Evolutionary conservation across 2,329 filamentous ascomycete genomes (phyloP), one percentile per base, ranked within the genome.

Genomic region (Aspergillus viridinutans): DNA sequence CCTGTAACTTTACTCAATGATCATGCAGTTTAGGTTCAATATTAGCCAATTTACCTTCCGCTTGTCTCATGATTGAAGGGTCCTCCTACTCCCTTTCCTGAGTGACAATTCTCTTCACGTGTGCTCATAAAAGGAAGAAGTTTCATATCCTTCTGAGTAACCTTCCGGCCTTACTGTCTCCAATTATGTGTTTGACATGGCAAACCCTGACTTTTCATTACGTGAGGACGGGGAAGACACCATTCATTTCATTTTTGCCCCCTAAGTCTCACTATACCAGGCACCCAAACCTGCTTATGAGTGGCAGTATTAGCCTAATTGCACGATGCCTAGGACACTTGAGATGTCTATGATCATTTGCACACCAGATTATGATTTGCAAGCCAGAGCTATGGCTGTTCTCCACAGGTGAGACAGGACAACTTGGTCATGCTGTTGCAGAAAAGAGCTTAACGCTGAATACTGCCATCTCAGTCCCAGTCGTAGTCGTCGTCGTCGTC

Each of bases 401-500:
- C n/a, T 45, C 42, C 42, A 23, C 8, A 3, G 10, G 10, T 10
- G n/a, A 21, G 21, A 45, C 2, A 45, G 42, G 20, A 5, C n/a
- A 21, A 17, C 42, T 12, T 6, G 9, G n/a, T 23, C 48, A 10
- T 21, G 29, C 26, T 20, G 32, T 50, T 32, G n/a, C 23, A 14
- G 25, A 26, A 25, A n/a, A n/a, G 32, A 38, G 32, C 32, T 38
- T 38, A 6, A 38, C 3, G 32, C 2, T 17, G 32, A 17, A 17
- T 38, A 38, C 20, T 47, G 23, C 6, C 23, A 32, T 28, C 43
- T 76, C 69, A 80, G 68, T 80, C 78, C 77, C 77, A 80, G 51
- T 78, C 76, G 54, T 76, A 74, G 60, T 78, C 77, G 26, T 75
- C 76, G 54, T 76, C 74, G 60, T 78, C 77, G 26, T 75, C 72